Evolutionary conservation across 805 yeast species (phyloP), one percentile per base, ranked within the genome.

Genomic region (Starmerella davenportii): DNA sequence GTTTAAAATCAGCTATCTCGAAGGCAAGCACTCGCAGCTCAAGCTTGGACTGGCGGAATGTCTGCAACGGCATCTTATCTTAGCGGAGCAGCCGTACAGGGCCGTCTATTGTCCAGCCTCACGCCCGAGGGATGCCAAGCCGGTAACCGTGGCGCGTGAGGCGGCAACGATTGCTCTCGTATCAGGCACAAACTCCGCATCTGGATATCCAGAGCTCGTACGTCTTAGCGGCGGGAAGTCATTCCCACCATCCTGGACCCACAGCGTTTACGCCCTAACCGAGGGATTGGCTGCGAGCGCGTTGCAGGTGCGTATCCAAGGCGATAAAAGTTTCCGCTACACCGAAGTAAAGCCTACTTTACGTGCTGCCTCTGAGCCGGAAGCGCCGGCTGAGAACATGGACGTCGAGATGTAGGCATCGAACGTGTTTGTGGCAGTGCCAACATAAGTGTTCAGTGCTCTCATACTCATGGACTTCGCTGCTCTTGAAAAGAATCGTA

Each of bases 31-130:
- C 45, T 59, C 78, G 48, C 62, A 70, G 16, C 66, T 72, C 43
- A 72, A 76, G 60, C 66, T 84, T 43, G 95, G 95, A 25, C 64
- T 82, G 54, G 62, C 70, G 37, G 96, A 85, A 63, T 68, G 82
- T 47, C 58, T 72, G 16, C 85, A 85, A 59, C 75, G 84, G 54
- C 82, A 76, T 56, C 64, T 85, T 51, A 72, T 80, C 44, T 75
- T 76, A 37, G 65, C 79, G 18, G 75, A 72, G 53, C 84, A 90
- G 38, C 72, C 81, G 39, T 74, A 71, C 55, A 60, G 72, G 34
- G 81, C 79, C 36, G 72, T 74, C 57, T 79, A 77, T 57, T 62
- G 80, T 36, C 87, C 93, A 35, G 66, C 79, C 55, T 69, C 68
- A 47, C 43, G 51, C 18, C 43, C 43, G 4, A 47, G 45, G 41